A percentile compares a stretch with the other conserved stretches of the same genome.
These are phyloP conservation scores for Diaporthe humulicola DNA, from an alignment of 2,329 filamentous ascomycete genomes.

Conservation along the genomic window DNA sequence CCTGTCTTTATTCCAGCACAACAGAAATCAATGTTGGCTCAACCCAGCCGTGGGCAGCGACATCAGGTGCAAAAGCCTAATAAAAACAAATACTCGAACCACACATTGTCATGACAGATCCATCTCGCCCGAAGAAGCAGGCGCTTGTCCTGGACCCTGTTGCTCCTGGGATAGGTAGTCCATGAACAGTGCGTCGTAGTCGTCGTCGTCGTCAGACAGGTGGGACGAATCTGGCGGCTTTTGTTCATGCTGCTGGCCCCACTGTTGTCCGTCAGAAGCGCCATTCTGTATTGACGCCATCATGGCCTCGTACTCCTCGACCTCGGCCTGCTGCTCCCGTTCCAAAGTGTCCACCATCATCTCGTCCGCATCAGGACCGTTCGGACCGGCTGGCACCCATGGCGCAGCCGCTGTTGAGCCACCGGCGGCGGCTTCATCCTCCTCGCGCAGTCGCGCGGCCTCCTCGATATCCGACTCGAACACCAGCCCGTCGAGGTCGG, in stretches of 20 bases:
- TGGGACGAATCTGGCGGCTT: constrained; percentile 48
- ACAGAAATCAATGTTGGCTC: neutral
- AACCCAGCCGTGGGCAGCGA: neutral
- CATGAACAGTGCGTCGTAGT: constrained; percentile 76
- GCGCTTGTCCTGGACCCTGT: constrained; percentile 39
- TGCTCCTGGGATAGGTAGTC: constrained; percentile 69
- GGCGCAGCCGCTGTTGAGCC: constrained; percentile 41
- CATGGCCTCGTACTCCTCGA: constrained; percentile 70
- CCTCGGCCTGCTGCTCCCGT: constrained; percentile 66
- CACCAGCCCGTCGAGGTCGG: constrained; percentile 55
- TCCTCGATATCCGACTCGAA: constrained; percentile 67
- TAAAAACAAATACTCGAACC: neutral
- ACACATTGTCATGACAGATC: constrained; percentile 56
- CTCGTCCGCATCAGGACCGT: constrained; percentile 55
- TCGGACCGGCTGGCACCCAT: constrained; percentile 35
- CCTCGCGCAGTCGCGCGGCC: constrained; percentile 53
- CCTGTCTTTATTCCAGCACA: neutral
- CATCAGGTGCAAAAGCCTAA: neutral
- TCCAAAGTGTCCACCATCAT: constrained; percentile 66
- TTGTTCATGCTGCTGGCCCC: constrained; percentile 40
- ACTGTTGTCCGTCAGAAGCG: neutral
- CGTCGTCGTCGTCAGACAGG: constrained; percentile 68
- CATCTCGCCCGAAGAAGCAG: constrained; percentile 56
- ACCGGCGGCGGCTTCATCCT: constrained; percentile 42
- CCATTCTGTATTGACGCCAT: constrained; percentile 59